Evolutionary conservation across 2,329 filamentous ascomycete species (phyloP).

Genomic region (Colletotrichum cereale): DNA sequence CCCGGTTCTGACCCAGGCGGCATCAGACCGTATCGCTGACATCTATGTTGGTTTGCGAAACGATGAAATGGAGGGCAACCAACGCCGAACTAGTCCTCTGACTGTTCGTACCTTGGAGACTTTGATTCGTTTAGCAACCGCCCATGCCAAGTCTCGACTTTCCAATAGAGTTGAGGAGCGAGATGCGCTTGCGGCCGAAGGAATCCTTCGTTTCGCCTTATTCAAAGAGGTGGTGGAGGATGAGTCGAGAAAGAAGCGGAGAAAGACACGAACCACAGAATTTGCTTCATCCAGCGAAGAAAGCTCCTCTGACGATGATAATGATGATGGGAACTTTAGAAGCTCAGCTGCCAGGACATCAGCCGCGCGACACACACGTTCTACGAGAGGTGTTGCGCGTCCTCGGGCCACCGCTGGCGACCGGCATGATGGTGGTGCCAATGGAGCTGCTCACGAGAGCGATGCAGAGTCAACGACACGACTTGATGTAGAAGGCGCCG

Average conservation of each 20-base stretch:
- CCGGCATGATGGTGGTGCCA: conserved; percentile 44
- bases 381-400: conserved; percentile 49
- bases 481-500: conserved; percentile 45
- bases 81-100: conserved; percentile 92
- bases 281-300: conserved; percentile 71
- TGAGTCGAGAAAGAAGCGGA: conserved; percentile 85
- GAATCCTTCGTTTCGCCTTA: conserved; percentile 91
- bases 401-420: conserved; percentile 48
- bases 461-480: conserved; percentile 57
- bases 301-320: conserved; percentile 71
- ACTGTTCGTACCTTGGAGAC: conserved; percentile 98
- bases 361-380: conserved; percentile 50
- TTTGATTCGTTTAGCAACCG: conserved; percentile 96
- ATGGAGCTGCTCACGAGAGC: conserved; percentile 58
- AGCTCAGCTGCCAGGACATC: conserved; percentile 45
- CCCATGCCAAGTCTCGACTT: conserved; percentile 92
- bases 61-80: conserved; percentile 94
- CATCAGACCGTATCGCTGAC: conserved; percentile 89
- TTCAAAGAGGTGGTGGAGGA: conserved; percentile 94
- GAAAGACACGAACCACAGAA: conserved; percentile 73
- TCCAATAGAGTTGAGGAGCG: conserved; percentile 90
- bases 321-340: conserved; percentile 59
- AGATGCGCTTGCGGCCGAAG: conserved; percentile 88
- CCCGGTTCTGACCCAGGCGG: conserved; percentile 90
- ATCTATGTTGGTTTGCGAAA: conserved; percentile 95